Percentiles rank a stretch among this genome's conserved stretches.
These are phyloP conservation scores for Lotus japonicus DNA, from an alignment of 306 rosid species.

Conservation along the genomic window DNA sequence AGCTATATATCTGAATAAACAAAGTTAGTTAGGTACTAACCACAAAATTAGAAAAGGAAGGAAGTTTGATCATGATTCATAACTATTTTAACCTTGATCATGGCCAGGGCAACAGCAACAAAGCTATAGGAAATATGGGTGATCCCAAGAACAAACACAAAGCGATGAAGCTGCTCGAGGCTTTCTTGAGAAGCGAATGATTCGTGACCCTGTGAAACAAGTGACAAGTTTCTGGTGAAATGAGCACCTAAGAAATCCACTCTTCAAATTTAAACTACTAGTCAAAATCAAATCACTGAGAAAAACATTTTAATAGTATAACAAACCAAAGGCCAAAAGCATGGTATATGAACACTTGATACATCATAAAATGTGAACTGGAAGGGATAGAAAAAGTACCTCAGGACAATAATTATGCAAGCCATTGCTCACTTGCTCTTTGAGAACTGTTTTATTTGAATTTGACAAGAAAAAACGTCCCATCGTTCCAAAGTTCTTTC, in stretches of 20 bases:
- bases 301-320: not conserved
- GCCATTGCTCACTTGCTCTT: slow-evolving; percentile 24
- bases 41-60: not conserved
- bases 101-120: slow-evolving; percentile 65
- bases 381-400: slow-evolving; percentile 33
- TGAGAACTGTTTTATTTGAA: slow-evolving; percentile 37
- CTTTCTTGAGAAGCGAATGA: slow-evolving; percentile 83
- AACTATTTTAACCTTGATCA: slow-evolving; percentile 61
- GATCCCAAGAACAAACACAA: slow-evolving; percentile 73
- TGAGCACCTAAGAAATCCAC: not conserved
- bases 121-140: slow-evolving; percentile 81
- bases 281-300: not conserved
- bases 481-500: slow-evolving; percentile 12
- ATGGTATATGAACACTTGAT: not conserved
- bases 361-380: not conserved
- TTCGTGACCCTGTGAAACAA: slow-evolving; percentile 62
- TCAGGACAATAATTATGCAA: slow-evolving; percentile 54
- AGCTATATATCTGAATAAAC: slow-evolving; percentile 75
- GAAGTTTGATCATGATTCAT: not conserved
- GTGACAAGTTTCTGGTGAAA: not conserved
- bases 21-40: not conserved
- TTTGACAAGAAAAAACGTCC: slow-evolving; percentile 17
- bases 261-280: not conserved
- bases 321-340: not conserved
- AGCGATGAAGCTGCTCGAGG: slow-evolving; percentile 92